Evolutionary conservation across 2,329 filamentous ascomycete genomes (phyloP).

Genomic region (Scytalidium sp.): DNA sequence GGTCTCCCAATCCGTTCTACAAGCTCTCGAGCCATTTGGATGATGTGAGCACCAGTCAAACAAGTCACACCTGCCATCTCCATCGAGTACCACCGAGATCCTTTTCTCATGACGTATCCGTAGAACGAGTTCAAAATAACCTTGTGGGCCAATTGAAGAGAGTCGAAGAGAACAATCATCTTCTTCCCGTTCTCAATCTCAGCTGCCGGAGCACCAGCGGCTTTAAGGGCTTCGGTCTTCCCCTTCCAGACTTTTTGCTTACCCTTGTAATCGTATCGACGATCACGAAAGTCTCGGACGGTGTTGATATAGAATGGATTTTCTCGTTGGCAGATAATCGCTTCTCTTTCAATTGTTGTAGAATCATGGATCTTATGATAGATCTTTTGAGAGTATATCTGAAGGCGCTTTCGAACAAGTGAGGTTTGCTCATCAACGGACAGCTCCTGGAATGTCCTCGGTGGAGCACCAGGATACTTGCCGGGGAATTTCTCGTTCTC

Average conservation of each 20-base stretch:
- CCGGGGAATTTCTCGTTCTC: conserved; percentile 92
- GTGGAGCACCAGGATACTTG: conserved; percentile 66
- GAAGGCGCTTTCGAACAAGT: conserved; percentile 81
- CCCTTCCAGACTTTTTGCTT: conserved; percentile 98
- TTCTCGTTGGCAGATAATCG: conserved; percentile 96
- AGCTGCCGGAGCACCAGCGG: conserved; percentile 67
- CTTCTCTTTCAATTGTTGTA: conserved; percentile 87
- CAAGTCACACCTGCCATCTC: conserved; percentile 99
- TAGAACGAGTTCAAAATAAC: conserved; percentile 99
- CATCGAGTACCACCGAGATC: conserved; percentile 97
- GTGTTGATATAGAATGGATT: conserved; percentile 99
- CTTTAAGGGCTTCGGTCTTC: conserved; percentile 84
- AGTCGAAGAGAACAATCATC: conserved; percentile 97
- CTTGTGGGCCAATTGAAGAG: conserved; percentile 93
- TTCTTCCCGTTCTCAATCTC: conserved; percentile 96
- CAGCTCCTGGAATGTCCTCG: conserved; percentile 77
- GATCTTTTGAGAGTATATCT: conserved; percentile 95
- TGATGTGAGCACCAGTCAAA: conserved; percentile 92
- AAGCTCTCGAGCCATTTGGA: conserved; percentile 90
- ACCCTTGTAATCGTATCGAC: conserved; percentile 97
- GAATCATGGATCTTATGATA: conserved; percentile 99
- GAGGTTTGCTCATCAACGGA: conserved; percentile 76
- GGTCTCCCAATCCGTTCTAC: conserved; percentile 92
- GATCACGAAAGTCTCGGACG: conserved; percentile 92
- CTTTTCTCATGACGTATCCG: conserved; percentile 98